Conservation (phyloP, 768 basidiomycete species). For the Tulasnella sp. region DNA sequence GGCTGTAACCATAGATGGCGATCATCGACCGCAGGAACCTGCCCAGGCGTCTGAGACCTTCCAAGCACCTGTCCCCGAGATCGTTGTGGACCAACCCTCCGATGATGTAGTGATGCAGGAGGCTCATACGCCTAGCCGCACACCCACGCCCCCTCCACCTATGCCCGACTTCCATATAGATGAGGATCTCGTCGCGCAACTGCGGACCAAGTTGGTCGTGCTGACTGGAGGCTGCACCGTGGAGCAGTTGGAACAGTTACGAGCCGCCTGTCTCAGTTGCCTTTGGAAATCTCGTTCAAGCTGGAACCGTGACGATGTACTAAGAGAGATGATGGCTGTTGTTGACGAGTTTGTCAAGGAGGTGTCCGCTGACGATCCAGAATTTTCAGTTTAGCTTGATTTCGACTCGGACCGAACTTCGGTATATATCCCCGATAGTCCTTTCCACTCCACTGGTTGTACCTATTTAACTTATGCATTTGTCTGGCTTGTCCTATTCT, state of each 20-base stretch:
- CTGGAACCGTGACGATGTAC: slow-evolving; percentile 66
- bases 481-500: too few relatives aligned
- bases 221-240: slow-evolving; percentile 52
- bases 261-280: slow-evolving; percentile 64
- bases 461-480: too few relatives aligned
- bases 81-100: not conserved
- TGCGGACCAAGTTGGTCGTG: slow-evolving; percentile 39
- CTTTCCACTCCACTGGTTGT: too few relatives aligned
- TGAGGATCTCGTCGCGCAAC: slow-evolving; percentile 34
- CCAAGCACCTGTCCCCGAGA: too few relatives aligned
- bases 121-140: not conserved
- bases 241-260: slow-evolving; percentile 88
- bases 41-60: too few relatives aligned
- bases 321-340: slow-evolving; percentile 45
- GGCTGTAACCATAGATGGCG: too few relatives aligned
- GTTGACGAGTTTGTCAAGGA: slow-evolving; percentile 58
- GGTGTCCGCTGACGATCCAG: slow-evolving; percentile 26
- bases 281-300: slow-evolving; percentile 74
- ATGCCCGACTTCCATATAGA: slow-evolving; percentile 63
- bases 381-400: not conserved
- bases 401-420: too few relatives aligned
- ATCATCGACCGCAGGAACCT: too few relatives aligned
- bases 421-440: too few relatives aligned
- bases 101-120: not conserved
- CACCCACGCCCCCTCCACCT: slow-evolving; percentile 24